phyloP scores from a whole-genome alignment of 768 basidiomycete species.

The Tricholoma saponaceum region DNA sequence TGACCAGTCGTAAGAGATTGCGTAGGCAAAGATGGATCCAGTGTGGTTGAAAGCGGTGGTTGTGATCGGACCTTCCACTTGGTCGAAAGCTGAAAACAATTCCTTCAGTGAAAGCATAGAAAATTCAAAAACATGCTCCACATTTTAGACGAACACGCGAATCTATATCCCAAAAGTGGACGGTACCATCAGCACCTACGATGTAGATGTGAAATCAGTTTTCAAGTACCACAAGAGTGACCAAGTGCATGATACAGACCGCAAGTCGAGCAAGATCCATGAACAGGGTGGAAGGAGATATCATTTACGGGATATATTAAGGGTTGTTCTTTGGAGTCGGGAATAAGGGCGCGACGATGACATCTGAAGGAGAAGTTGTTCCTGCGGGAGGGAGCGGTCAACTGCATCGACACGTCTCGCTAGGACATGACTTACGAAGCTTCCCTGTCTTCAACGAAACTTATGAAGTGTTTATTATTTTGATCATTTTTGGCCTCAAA shows the following conservation, averaged over 20 bases:
- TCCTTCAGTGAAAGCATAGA: background rate
- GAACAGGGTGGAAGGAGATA: constrained; percentile 80
- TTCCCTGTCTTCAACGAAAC: constrained; percentile 87
- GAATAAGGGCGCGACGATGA: constrained; percentile 56
- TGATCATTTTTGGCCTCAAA: too few relatives aligned
- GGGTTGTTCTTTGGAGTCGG: constrained; percentile 57
- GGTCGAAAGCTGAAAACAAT: constrained; percentile 57
- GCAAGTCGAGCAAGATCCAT: constrained; percentile 83
- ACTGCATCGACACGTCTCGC: background rate
- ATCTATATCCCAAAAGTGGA: constrained; percentile 95
- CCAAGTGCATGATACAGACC: constrained; percentile 33
- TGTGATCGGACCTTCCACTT: constrained; percentile 66
- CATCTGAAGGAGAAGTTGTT: constrained; percentile 90
- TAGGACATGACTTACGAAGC: constrained; percentile 39
- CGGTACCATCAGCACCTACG: constrained; percentile 76
- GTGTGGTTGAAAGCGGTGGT: constrained; percentile 83
- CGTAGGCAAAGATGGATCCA: constrained; percentile 88
- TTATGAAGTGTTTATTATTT: constrained; percentile 20
- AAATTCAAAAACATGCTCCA: constrained; percentile 27
- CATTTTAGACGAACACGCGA: constrained; percentile 89
- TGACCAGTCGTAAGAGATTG: constrained; percentile 91
- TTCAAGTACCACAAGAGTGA: constrained; percentile 13
- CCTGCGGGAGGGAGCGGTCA: constrained; percentile 23
- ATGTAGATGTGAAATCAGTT: constrained; percentile 5
- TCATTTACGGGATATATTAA: constrained; percentile 82